phyloP scores from a whole-genome alignment of 2,329 filamentous ascomycete species.

The Scytalidium lignicola region DNA sequence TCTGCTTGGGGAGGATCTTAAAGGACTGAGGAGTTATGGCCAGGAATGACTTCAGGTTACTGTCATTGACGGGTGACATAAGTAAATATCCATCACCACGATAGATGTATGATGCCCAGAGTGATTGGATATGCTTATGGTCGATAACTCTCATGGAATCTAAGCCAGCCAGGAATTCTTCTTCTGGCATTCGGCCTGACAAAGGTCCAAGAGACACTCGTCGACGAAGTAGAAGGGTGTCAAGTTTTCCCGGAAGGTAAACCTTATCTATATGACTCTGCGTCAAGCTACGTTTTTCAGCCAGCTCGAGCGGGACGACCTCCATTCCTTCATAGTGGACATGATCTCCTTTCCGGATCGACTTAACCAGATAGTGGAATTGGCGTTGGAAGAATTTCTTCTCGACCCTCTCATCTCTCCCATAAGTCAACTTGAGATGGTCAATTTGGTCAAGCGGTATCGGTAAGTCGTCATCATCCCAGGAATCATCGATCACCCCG shows the following conservation, averaged over 20 bases:
- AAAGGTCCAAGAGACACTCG: constrained; percentile 47
- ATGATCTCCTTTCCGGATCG: constrained; percentile 56
- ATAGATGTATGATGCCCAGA: constrained; percentile 66
- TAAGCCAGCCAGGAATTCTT: constrained; percentile 57
- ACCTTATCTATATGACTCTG: constrained; percentile 50
- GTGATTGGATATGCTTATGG: constrained; percentile 65
- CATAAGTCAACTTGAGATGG: constrained; percentile 54
- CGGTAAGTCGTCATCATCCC: constrained; percentile 72
- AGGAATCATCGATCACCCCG: constrained; percentile 67
- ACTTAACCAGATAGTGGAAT: constrained; percentile 64
- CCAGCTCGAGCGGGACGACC: constrained; percentile 62
- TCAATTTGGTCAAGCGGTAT: constrained; percentile 61
- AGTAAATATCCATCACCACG: constrained; percentile 60
- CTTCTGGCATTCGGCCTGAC: constrained; percentile 39
- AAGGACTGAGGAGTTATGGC: constrained; percentile 56
- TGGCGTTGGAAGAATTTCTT: constrained; percentile 66
- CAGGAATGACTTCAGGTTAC: constrained; percentile 62
- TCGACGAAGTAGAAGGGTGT: constrained; percentile 51
- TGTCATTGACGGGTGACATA: constrained; percentile 61
- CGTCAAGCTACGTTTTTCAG: constrained; percentile 49
- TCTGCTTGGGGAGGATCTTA: constrained; percentile 56
- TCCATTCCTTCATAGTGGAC: constrained; percentile 62
- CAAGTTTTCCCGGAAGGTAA: constrained; percentile 56
- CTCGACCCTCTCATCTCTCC: constrained; percentile 58
- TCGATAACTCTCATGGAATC: constrained; percentile 52